Base-by-base conservation (phyloP, 139 green algal genomes). In the Chlorella sp. region DNA sequence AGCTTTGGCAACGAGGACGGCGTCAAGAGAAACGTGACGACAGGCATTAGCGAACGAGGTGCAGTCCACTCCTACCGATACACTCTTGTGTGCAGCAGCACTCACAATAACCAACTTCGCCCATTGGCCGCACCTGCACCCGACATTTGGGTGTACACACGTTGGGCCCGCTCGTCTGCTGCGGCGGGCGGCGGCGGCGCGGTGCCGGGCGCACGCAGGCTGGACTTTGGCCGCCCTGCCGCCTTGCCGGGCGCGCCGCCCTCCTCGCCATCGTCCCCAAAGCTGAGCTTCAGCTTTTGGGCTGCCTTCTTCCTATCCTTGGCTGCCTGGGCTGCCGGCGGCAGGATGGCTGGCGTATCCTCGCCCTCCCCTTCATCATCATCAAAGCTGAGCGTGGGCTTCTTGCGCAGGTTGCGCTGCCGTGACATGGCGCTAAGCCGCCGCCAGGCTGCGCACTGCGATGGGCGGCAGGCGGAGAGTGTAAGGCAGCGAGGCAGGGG, bases 381-480 rank as follows among this genome's bases (percentile, higher is more conserved):
- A 55, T 88, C 85, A 57, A 80, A 74, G n/a, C n/a, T 47, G 36
- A 88, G 36, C 32, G 60, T 18, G 12, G 62, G 23, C 32, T 72
- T 82, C 47, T 88, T 85, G 16, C 85, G 39, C 12, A 88, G 32
- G 47, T 39, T 85, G 68, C 84, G 74, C 47, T 87, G 83, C 30
- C 60, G 32, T 11, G 71, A 83, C 83, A 87, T 87, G 20, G 4
- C 34, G 26, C 12, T 21, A 15, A 15, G 13, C 18, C 2, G 11
- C 12, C 12, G 12, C 51, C 51, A 60, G 2, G 69, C 69, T 32
- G 69, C 6, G 34, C 69, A 55, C 18, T 26, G 65, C 11, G 16
- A 2, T 6, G n/a, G 32, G 23, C 21, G 23, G 25, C 32, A 3
- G 30, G 64, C 64, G 26, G 30, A 17, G 13, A 13, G 30, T 13